Conservation (phyloP, 768 basidiomycete genomes). For the Rhodotorula toruloides region DNA sequence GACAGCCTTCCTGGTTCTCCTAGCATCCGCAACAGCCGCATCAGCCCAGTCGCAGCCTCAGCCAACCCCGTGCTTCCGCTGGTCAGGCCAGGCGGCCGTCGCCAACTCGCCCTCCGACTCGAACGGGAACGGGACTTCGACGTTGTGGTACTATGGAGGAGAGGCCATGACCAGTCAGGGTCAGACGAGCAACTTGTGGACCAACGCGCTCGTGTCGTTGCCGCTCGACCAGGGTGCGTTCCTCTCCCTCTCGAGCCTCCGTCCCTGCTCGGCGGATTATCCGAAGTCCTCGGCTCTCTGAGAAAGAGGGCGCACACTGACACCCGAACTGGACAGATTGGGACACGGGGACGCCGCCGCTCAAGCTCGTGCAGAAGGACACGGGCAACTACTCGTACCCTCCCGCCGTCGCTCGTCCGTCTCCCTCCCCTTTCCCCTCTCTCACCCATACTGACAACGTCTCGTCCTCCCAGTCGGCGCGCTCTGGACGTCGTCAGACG, state of each 20-base stretch:
- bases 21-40: no score
- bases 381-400: conserved; percentile 23
- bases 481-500: conserved; percentile 25
- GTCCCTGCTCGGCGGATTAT: neutral
- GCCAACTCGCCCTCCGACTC: conserved; percentile 1
- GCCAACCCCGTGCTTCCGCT: conserved; percentile 23
- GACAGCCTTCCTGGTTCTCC: no score
- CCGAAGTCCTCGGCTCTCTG: neutral
- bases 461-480: conserved; percentile 23
- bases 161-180: conserved; percentile 1
- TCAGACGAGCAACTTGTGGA: conserved; percentile 15
- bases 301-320: no score
- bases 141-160: conserved; percentile 25
- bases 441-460: neutral
- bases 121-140: neutral
- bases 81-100: conserved; percentile 17
- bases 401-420: conserved; percentile 32
- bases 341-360: conserved; percentile 18
- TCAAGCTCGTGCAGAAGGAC: conserved; percentile 21
- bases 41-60: conserved; percentile 17
- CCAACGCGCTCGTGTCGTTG: conserved; percentile 31
- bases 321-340: conserved; percentile 18
- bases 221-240: neutral
- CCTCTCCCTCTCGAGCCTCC: no score
- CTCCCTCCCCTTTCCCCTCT: neutral